Base-by-base conservation (phyloP, 176 grass and related monocot genomes). In the Paspalum notatum region DNA sequence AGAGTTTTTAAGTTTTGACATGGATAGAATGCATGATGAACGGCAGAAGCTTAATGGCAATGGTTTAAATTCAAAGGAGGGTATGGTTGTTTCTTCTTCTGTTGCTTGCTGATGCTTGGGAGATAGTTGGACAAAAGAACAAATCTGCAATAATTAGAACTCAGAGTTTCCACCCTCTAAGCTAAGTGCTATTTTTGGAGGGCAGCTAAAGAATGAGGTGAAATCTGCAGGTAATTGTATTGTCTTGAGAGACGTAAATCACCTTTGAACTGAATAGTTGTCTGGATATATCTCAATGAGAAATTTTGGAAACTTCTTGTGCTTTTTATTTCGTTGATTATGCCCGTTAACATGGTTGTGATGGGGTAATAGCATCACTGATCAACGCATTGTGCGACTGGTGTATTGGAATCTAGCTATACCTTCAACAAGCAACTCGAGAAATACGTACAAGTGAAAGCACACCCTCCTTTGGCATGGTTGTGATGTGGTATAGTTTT, bases 21-120 rank as follows among this genome's bases (percentile, higher is more conserved):
- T 99, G 92, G 89, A 95, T 85, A 89, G 82, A 91, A 99, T 99
- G 92, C 96, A 99, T 76, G 85, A 95, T 82, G 96, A 99, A 76
- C 76, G 95, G 58, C 76, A 95, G 82, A 99, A 91, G 76, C 84
- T 99, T 80, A 91, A 93, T 25, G 87, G 87, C 17, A 73, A 83
- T 75, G 53, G 41, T 70, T 74, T 67, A 68, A 82, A 90, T 83
- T 92, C 69, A 69, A 90, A 87, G 82, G 90, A 88, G 44, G 85
- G 80, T 15, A 92, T 94, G 75, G 40, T 98, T 68, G 62, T 89
- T 71, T 89, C 83, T 85, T 89, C 86, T 40, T 76, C 63, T 47
- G 95, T 92, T 78, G n/a, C n/a, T n/a, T n/a, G 95, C 94, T 40
- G 96, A 99, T 80, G 92, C 88, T 73, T 99, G 96, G 96, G 96